Percentiles rank a stretch among this genome's conserved stretches.
phyloP scores from a whole-genome alignment of 164 flowering plant genomes.

The Magnolia officinalis region DNA sequence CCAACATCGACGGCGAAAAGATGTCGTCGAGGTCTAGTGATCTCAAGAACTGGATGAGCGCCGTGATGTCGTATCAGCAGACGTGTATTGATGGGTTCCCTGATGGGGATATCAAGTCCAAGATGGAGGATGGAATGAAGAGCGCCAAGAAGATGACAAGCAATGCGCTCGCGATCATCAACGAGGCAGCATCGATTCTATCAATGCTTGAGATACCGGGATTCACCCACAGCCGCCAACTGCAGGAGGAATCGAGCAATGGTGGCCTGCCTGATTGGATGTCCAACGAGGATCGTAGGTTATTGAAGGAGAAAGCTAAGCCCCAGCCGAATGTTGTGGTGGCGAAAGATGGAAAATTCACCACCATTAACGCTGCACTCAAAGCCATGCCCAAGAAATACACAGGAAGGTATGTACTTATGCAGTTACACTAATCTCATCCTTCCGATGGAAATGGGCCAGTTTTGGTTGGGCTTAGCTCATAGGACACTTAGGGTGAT shows the following conservation, averaged over 20 bases:
- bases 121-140: conserved; percentile 32
- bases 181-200: conserved; percentile 17
- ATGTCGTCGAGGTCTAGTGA: conserved; percentile 23
- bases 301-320: conserved; percentile 25
- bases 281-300: conserved; percentile 35
- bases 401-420: conserved; percentile 30
- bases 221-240: conserved; percentile 18
- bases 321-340: conserved; percentile 54
- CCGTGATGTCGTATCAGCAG: conserved; percentile 72
- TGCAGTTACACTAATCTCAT: not conserved
- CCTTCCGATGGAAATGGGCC: not conserved
- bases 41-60: conserved; percentile 70
- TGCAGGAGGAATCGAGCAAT: conserved; percentile 5
- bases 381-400: conserved; percentile 44
- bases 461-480: too few species aligned
- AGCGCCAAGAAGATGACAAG: conserved; percentile 47
- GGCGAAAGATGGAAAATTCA: conserved; percentile 77
- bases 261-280: conserved; percentile 50
- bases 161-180: conserved; percentile 50
- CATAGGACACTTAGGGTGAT: too few species aligned
- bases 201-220: conserved; percentile 17
- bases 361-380: conserved; percentile 57
- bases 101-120: conserved; percentile 39
- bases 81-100: conserved; percentile 74
- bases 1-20: conserved; percentile 6